Base-by-base conservation (phyloP, 2,329 filamentous ascomycete genomes). In the Zymoseptoria pseudotritici region DNA sequence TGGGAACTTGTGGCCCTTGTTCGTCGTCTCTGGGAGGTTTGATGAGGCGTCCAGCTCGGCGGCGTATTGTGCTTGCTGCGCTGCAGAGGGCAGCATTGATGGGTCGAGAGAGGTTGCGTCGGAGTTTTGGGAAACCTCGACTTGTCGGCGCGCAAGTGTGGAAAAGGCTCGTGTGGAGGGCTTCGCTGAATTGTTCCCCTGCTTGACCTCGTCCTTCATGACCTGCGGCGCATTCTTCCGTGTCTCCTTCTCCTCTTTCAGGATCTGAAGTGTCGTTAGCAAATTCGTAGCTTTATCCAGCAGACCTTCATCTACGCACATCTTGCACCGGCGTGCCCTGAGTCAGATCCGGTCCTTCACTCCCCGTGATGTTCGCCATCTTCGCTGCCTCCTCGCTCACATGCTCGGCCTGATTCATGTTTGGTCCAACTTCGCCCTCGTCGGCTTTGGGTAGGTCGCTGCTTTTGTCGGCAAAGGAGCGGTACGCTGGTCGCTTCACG, bases 1-100 rank as follows among this genome's bases (percentile, higher is more conserved):
- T 3, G 84, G 85, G 70, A 91, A 97, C 72, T 93, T 95, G 72
- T 90, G 81, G n/a, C 89, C 89, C 13, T 79, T 55, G n/a, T 55
- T 86, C 80, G 61, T 67, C 85, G 55, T 42, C 72, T 65, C 56
- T 29, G 46, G 54, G 19, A 61, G 22, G 55, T 59, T 59, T 17
- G 59, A 59, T 19, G 58, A 58, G 36, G 62, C 60, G 54, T 53
- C 55, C 57, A 63, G 50, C 50, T 63, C 62, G 21, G 61, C 57
- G 53, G 61, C 61, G 58, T 59, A 68, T 29, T 61, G 58, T n/a
- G 65, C 61, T 22, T 65, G 68, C 58, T 71, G 68, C n/a, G 63
- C 58, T 19, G 61, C 57, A 17, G 62, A 60, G 11, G 69, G 68
- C 17, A 71, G 59, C 67, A 71, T 68, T 20, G 69, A 61, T 26